Conservation (phyloP, 2,329 filamentous ascomycete genomes). For the Diaporthe citri region DNA sequence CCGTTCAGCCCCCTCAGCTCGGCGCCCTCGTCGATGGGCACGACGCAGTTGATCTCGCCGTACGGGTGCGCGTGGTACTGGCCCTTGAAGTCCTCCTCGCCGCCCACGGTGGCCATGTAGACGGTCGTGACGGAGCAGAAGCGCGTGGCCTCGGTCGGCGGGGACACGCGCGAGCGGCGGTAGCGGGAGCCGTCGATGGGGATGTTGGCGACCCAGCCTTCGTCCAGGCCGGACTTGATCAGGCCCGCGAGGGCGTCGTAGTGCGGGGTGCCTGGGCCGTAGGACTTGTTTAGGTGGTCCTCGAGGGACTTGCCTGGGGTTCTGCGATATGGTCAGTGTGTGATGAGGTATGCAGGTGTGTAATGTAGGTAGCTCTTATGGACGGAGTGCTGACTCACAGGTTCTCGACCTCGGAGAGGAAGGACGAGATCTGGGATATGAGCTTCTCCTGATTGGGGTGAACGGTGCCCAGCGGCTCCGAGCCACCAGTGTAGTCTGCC, state of each 20-base stretch:
- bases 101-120: slow-evolving; percentile 60
- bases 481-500: slow-evolving; percentile 33
- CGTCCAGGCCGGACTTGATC: slow-evolving; percentile 54
- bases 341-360: rapidly evolving
- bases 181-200: slow-evolving; percentile 61
- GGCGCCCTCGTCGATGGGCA: slow-evolving; percentile 61
- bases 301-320: slow-evolving; percentile 62
- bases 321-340: slow-evolving; percentile 47
- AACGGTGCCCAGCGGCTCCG: slow-evolving; percentile 10
- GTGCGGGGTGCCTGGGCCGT: slow-evolving; percentile 56
- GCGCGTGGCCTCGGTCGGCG: slow-evolving; percentile 59
- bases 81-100: slow-evolving; percentile 59
- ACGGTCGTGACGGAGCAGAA: slow-evolving; percentile 70
- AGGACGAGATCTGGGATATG: slow-evolving; percentile 20
- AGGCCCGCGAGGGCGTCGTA: slow-evolving; percentile 57
- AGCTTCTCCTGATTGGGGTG: slow-evolving; percentile 32
- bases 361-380: too few relatives aligned
- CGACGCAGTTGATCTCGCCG: slow-evolving; percentile 68
- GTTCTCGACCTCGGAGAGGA: slow-evolving; percentile 32
- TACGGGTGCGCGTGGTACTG: slow-evolving; percentile 68
- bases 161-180: slow-evolving; percentile 59
- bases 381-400: neutral
- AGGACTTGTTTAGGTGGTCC: slow-evolving; percentile 55
- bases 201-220: slow-evolving; percentile 60
- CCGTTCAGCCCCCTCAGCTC: slow-evolving; percentile 68